phyloP scores from a whole-genome alignment of 345 rosid genomes.

The Eucalyptus polyanthemos region DNA sequence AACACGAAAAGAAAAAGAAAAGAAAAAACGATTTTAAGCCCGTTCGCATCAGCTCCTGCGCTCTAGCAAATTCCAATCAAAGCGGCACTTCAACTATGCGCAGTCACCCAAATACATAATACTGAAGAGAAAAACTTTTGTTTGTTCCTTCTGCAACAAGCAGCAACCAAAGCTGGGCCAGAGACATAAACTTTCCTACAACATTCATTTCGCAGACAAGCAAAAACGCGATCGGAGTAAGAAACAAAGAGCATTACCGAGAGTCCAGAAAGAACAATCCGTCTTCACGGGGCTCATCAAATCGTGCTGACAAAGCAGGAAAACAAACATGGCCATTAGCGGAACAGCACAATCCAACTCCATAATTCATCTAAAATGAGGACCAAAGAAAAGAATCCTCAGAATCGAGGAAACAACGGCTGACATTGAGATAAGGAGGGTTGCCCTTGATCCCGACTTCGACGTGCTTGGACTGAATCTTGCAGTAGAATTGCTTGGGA shows the following conservation, averaged over 20 bases:
- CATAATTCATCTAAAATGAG: background rate
- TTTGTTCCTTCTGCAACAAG: background rate
- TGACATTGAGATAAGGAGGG: conserved; percentile 85
- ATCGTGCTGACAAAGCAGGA: conserved; percentile 44
- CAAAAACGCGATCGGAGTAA: background rate
- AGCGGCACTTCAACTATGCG: background rate
- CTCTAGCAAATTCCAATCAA: background rate
- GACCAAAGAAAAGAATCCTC: background rate
- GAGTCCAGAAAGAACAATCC: conserved; percentile 87
- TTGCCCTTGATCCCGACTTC: conserved; percentile 95
- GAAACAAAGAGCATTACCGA: conserved; percentile 27
- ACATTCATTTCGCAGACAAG: background rate
- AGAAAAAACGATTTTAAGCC: background rate
- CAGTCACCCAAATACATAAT: background rate
- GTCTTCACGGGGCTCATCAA: conserved; percentile 66
- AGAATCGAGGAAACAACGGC: background rate
- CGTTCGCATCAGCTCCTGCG: background rate
- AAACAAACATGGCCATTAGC: background rate
- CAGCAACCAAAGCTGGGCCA: background rate
- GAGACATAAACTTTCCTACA: background rate
- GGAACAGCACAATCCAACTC: background rate
- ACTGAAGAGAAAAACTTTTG: background rate
- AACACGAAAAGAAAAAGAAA: background rate
- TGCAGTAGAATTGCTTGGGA: conserved; percentile 72
- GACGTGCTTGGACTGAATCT: conserved; percentile 70